Conservation (phyloP, 2,329 filamentous ascomycete species). For the Endoconidiophora laricicola region DNA sequence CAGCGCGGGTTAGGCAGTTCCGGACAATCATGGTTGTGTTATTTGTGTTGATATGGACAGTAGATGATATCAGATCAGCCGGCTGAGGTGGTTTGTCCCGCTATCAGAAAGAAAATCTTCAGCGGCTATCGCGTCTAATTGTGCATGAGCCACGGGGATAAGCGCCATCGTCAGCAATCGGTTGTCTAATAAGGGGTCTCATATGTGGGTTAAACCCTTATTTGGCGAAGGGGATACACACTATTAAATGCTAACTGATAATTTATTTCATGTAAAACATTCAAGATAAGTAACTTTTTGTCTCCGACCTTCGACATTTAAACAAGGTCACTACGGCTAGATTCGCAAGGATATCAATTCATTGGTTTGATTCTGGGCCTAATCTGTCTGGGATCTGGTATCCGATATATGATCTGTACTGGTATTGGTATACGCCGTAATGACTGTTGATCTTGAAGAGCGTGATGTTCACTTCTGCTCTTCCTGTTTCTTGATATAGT, state of each 20-base stretch:
- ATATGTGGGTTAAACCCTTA: too few relatives aligned
- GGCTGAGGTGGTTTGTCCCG: not conserved
- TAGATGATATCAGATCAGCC: not conserved
- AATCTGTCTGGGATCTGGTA: slow-evolving; percentile 5
- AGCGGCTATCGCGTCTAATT: not conserved
- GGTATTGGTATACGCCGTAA: slow-evolving; percentile 1
- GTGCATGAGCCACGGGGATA: not conserved
- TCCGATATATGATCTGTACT: slow-evolving; percentile 9
- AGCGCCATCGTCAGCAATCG: not conserved
- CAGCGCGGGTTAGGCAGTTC: slow-evolving; percentile 8
- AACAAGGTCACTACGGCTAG: not conserved
- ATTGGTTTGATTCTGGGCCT: not conserved
- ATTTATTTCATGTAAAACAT: too few relatives aligned
- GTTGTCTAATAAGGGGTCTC: too few relatives aligned
- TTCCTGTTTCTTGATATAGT: slow-evolving; percentile 45
- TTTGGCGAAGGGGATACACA: too few relatives aligned
- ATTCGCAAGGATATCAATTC: too few relatives aligned
- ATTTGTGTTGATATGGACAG: not conserved
- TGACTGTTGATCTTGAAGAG: too few relatives aligned
- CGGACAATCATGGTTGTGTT: slow-evolving; percentile 15
- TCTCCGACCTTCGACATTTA: too few relatives aligned
- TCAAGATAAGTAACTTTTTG: too few relatives aligned
- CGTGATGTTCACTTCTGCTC: slow-evolving; percentile 13
- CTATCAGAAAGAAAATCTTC: slow-evolving; percentile 9
- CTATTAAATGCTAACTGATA: too few relatives aligned